phyloP scores from a whole-genome alignment of 192 early-diverging fungal species.

The Oehlia diaphana region DNA sequence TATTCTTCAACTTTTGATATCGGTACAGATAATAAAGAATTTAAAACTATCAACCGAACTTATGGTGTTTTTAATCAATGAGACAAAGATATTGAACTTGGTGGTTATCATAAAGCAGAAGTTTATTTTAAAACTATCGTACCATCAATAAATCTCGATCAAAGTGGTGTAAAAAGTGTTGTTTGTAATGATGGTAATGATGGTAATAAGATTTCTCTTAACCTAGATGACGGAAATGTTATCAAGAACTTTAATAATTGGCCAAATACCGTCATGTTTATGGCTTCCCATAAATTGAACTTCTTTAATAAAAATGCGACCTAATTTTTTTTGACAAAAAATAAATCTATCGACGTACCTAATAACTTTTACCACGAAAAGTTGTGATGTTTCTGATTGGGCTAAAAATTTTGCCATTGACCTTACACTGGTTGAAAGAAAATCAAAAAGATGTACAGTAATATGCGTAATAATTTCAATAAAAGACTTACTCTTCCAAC shows the following conservation, averaged over 20 bases:
- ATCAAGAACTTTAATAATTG: too few relatives aligned
- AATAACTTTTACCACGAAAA: too few relatives aligned
- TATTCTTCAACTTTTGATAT: too few relatives aligned
- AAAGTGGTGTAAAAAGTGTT: not conserved
- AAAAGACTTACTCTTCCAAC: not conserved
- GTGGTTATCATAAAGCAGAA: not conserved
- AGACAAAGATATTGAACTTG: not conserved
- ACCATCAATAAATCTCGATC: slow-evolving; percentile 19
- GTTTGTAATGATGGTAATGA: not conserved
- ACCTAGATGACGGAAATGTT: too few relatives aligned
- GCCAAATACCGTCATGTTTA: too few relatives aligned
- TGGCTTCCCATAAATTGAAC: too few relatives aligned
- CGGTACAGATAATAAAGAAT: too few relatives aligned
- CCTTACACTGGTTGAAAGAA: not conserved
- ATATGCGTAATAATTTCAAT: not conserved
- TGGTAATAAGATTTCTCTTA: too few relatives aligned
- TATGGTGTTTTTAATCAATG: not conserved
- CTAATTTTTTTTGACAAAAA: too few relatives aligned
- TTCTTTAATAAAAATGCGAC: too few relatives aligned
- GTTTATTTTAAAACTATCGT: slow-evolving; percentile 1
- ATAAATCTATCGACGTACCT: too few relatives aligned
- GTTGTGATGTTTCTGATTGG: too few relatives aligned
- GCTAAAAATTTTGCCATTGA: not conserved
- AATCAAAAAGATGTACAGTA: not conserved
- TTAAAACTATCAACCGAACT: not conserved